A percentile compares a stretch with the other conserved stretches of the same genome.
These are phyloP conservation scores for Artomyces pyxidatus DNA, from an alignment of 768 basidiomycete genomes.

Conservation along the genomic window DNA sequence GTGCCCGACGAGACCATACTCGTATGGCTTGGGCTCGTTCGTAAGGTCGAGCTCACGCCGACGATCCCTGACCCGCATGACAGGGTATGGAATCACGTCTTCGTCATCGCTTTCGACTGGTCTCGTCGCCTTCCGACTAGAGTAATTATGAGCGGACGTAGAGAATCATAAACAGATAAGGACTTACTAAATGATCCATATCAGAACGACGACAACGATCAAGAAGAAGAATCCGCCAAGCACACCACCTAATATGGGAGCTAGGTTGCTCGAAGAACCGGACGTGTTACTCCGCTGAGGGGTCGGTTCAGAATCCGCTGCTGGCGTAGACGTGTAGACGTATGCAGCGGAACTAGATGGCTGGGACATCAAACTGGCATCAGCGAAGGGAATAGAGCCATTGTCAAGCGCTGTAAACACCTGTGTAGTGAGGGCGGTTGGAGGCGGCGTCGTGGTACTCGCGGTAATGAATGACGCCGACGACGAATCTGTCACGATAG, in stretches of 20 bases:
- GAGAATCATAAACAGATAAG: background rate
- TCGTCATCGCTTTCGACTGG: conserved; percentile 7
- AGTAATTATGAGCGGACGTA: background rate
- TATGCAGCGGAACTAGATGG: background rate
- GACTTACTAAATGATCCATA: conserved; percentile 12
- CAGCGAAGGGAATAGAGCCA: background rate
- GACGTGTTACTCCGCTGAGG: background rate
- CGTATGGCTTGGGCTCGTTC: conserved; percentile 13
- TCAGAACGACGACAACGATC: conserved; percentile 1
- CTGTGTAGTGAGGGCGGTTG: background rate
- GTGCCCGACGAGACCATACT: conserved; percentile 11
- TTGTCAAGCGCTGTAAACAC: background rate
- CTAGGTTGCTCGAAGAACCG: conserved; percentile 1
- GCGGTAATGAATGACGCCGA: background rate
- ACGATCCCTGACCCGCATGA: conserved; percentile 10
- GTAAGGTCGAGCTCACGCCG: conserved; percentile 6
- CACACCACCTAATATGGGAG: conserved; percentile 10
- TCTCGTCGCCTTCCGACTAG: conserved; percentile 7
- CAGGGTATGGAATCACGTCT: conserved; percentile 12
- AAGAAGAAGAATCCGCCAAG: conserved; percentile 10
- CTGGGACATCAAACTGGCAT: background rate
- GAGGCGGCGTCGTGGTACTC: conserved; percentile 4
- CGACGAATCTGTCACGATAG: background rate
- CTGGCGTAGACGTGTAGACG: background rate
- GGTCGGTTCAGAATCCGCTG: background rate